Evolutionary conservation across 345 rosid species (phyloP).

Genomic region (Brassica rapa): DNA sequence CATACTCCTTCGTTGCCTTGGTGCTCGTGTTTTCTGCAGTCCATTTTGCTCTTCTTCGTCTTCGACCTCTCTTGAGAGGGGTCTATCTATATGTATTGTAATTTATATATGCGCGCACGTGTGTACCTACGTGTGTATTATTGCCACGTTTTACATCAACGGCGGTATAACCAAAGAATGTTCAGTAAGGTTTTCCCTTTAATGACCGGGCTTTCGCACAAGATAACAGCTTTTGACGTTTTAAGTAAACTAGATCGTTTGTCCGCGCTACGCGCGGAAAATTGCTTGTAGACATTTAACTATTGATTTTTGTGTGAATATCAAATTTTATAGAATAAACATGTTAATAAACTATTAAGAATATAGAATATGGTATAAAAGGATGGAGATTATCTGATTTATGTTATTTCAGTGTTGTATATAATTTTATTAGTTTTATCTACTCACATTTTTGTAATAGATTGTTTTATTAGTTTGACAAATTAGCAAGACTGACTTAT

Average conservation of each 20-base stretch:
- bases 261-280: neutral
- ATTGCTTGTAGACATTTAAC: neutral
- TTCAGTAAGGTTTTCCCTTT: conserved; percentile 10
- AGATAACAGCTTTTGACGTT: conserved; percentile 1
- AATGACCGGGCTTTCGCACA: conserved; percentile 22
- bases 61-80: neutral
- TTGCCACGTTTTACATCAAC: conserved; percentile 29
- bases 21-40: conserved; percentile 41
- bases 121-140: conserved; percentile 14
- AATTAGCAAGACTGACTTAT: neutral
- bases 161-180: conserved; percentile 31
- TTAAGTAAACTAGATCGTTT: neutral
- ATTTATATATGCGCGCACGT: neutral
- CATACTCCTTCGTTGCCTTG: conserved; percentile 37
- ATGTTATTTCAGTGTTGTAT: neutral
- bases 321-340: neutral
- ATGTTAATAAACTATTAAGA: neutral
- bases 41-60: conserved; percentile 20
- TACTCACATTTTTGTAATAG: neutral
- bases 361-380: no score
- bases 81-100: neutral
- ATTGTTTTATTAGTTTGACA: neutral
- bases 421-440: neutral
- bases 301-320: neutral
- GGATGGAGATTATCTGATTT: neutral